A percentile compares a stretch with the other conserved stretches of the same genome.
These are phyloP conservation scores for Penicillium sp. DNA, from an alignment of 2,329 filamentous ascomycete genomes.

Conservation along the genomic window DNA sequence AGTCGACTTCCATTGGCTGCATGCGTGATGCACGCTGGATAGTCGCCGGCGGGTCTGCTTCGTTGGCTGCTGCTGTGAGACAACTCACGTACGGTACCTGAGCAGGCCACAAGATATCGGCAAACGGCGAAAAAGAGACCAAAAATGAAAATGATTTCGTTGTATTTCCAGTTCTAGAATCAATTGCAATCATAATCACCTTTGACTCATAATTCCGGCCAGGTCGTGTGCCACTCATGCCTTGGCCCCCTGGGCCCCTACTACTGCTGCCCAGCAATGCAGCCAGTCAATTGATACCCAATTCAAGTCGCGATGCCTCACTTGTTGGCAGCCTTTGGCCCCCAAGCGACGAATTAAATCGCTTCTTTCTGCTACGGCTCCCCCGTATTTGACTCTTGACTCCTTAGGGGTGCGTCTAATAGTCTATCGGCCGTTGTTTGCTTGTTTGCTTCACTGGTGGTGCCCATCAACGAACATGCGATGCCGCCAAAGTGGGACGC, in stretches of 20 bases:
- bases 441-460: neutral
- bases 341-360: neutral
- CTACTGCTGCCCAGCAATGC: constrained; percentile 13
- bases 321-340: constrained; percentile 8
- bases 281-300: constrained; percentile 16
- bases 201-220: constrained; percentile 1
- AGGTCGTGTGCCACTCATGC: neutral
- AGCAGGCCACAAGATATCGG: neutral
- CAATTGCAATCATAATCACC: neutral
- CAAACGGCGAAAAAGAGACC: neutral
- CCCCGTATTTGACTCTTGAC: neutral
- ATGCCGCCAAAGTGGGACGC: constrained; percentile 9
- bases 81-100: neutral
- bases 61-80: constrained; percentile 10
- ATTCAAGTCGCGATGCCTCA: constrained; percentile 14
- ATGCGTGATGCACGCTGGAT: neutral
- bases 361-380: neutral
- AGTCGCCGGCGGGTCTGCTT: constrained; percentile 12
- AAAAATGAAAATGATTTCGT: neutral
- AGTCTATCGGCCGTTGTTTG: neutral
- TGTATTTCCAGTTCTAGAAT: neutral
- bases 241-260: neutral
- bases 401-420: neutral
- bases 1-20: neutral
- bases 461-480: neutral